Percentiles rank a stretch among this genome's conserved stretches.
Conservation (phyloP, 2,329 filamentous ascomycete genomes). For the Parasarocladium wereldwijsianum region DNA sequence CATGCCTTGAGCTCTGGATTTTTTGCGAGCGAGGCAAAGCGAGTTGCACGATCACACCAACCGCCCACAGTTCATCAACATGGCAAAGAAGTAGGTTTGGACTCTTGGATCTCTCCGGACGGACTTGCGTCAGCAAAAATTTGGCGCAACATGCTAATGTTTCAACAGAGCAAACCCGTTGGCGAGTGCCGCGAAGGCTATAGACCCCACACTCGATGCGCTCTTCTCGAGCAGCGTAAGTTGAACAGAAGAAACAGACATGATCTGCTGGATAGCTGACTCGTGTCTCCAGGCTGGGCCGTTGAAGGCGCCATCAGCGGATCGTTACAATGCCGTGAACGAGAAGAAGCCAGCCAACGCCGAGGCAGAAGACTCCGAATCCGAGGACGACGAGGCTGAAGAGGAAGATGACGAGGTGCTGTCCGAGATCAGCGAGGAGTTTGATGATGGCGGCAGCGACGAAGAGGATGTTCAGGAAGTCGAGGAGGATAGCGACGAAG, state of each 20-base stretch:
- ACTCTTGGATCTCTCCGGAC: conserved; percentile 4
- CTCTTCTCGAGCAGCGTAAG: conserved; percentile 62
- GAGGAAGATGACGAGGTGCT: conserved; percentile 17
- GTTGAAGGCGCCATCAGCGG: conserved; percentile 27
- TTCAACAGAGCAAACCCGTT: conserved; percentile 23
- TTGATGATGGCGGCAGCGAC: conserved; percentile 9
- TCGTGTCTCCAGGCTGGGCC: conserved; percentile 30
- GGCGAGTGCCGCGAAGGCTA: conserved; percentile 32
- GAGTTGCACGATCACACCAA: too few species aligned
- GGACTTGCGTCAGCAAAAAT: too few species aligned
- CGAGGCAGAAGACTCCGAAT: conserved; percentile 6
- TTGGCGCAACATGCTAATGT: conserved; percentile 9
- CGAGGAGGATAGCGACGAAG: conserved; percentile 18
- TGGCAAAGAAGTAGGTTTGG: conserved; percentile 12
- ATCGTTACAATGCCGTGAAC: conserved; percentile 26
- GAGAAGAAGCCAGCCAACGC: conserved; percentile 16
- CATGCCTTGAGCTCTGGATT: too few species aligned
- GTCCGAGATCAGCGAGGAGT: conserved; percentile 12
- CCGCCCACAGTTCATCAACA: too few species aligned
- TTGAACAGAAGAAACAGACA: conserved; percentile 9
- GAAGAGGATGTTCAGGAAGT: conserved; percentile 15
- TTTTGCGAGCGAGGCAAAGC: too few species aligned
- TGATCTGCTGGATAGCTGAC: conserved; percentile 5
- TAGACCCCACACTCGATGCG: conserved; percentile 56
- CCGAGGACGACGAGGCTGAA: conserved; percentile 13